Conservation (phyloP, 2,329 filamentous ascomycete genomes). For the Fusarium oligoseptatum region DNA sequence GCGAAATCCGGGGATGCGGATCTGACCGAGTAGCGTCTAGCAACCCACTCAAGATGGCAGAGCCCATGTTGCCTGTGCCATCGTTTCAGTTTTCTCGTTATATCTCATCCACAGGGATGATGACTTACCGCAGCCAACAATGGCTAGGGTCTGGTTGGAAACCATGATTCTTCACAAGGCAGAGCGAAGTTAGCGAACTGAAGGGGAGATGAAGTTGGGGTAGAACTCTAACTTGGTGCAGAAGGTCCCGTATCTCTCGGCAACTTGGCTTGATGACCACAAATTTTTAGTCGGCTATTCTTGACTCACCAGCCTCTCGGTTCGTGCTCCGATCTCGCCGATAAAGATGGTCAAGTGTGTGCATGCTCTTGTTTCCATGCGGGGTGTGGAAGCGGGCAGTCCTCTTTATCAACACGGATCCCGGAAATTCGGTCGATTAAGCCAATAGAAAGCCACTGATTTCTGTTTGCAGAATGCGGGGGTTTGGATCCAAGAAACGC, state of each 20-base stretch:
- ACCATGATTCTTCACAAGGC: not conserved
- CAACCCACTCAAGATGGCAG: not conserved
- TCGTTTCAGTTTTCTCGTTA: not conserved
- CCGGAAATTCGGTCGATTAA: not conserved
- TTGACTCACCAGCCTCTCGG: not conserved
- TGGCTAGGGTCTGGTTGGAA: not conserved
- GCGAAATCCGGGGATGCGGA: not conserved
- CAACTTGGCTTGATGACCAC: not conserved
- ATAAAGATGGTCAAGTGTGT: not conserved
- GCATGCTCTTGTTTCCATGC: not conserved
- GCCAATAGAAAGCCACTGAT: not conserved
- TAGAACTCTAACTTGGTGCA: not conserved
- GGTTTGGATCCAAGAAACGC: not conserved
- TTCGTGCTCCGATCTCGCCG: not conserved
- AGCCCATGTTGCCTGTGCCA: not conserved
- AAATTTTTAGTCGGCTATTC: not conserved
- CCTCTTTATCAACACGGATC: not conserved
- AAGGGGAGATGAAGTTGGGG: not conserved
- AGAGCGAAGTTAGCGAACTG: not conserved
- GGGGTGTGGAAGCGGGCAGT: not conserved
- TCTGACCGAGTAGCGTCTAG: not conserved
- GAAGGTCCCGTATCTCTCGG: not conserved
- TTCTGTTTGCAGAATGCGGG: not conserved
- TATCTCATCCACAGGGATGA: not conserved
- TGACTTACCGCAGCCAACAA: conserved; percentile 1